phyloP scores from a whole-genome alignment of 306 rosid species.

The Cyclanthera cordifolia region DNA sequence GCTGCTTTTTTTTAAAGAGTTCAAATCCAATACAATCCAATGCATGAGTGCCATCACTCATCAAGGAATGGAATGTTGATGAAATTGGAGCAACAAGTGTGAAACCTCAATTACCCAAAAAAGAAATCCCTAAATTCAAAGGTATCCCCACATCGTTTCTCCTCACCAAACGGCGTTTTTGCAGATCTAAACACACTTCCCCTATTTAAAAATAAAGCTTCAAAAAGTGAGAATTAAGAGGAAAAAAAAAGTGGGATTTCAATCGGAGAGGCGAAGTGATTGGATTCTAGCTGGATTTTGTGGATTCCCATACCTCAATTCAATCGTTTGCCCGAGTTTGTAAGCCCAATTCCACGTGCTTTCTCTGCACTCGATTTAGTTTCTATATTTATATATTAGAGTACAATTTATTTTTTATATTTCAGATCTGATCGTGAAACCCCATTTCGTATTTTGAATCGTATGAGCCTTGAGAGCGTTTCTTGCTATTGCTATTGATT shows the following conservation, averaged over 20 bases:
- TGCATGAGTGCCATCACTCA: background rate
- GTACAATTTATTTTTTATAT: no score
- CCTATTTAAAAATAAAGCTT: background rate
- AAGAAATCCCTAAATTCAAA: background rate
- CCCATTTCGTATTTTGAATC: slow-evolving; percentile 1
- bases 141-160: background rate
- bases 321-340: background rate
- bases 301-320: slow-evolving; percentile 11
- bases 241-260: background rate
- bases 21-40: no score
- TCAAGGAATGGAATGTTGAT: background rate
- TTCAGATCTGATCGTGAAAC: slow-evolving; percentile 1
- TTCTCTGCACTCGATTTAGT: background rate
- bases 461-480: background rate
- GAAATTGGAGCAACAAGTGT: background rate
- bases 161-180: slow-evolving; percentile 14
- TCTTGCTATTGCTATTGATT: background rate
- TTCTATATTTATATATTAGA: background rate
- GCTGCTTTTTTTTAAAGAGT: background rate
- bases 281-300: slow-evolving; percentile 6
- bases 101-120: background rate
- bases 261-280: slow-evolving; percentile 3
- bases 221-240: no score
- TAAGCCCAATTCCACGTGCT: slow-evolving; percentile 4
- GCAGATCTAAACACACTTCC: slow-evolving; percentile 3